phyloP scores from a whole-genome alignment of 1,284 basidiomycete species.

The Tilletia walkeri region DNA sequence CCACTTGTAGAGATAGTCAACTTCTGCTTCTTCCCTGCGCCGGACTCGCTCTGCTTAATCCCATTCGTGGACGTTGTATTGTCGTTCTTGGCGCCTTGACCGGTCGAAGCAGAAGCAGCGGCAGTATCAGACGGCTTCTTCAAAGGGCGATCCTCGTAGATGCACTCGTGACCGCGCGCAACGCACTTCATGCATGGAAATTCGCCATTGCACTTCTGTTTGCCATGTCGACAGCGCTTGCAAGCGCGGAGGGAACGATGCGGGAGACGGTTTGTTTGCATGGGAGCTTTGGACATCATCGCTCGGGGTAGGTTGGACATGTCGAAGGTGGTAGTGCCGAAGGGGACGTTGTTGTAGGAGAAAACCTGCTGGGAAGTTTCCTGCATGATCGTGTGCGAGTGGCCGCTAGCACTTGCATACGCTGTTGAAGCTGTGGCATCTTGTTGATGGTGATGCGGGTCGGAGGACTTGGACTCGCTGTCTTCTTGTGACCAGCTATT shows the following conservation, averaged over 20 bases:
- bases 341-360: not conserved
- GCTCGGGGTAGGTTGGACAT: not conserved
- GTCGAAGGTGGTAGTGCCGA: not conserved
- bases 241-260: conserved; percentile 4
- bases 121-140: not conserved
- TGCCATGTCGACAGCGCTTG: conserved; percentile 11
- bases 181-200: conserved; percentile 2
- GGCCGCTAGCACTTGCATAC: too few species aligned
- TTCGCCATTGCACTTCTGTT: conserved; percentile 12
- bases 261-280: not conserved
- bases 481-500: conserved; percentile 15
- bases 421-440: too few species aligned
- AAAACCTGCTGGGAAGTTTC: too few species aligned
- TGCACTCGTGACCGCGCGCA: conserved; percentile 1
- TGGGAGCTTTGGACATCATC: not conserved
- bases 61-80: not conserved
- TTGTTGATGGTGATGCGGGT: too few species aligned
- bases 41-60: not conserved
- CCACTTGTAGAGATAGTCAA: not conserved
- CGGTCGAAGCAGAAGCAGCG: not conserved
- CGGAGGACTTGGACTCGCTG: not conserved
- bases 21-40: not conserved
- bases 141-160: conserved; percentile 4
- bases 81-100: not conserved
- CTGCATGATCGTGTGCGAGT: too few species aligned